Evolutionary conservation across 164 flowering plant species (phyloP), one percentile per base, ranked within the genome.

Genomic region (Liriodendron chinense): DNA sequence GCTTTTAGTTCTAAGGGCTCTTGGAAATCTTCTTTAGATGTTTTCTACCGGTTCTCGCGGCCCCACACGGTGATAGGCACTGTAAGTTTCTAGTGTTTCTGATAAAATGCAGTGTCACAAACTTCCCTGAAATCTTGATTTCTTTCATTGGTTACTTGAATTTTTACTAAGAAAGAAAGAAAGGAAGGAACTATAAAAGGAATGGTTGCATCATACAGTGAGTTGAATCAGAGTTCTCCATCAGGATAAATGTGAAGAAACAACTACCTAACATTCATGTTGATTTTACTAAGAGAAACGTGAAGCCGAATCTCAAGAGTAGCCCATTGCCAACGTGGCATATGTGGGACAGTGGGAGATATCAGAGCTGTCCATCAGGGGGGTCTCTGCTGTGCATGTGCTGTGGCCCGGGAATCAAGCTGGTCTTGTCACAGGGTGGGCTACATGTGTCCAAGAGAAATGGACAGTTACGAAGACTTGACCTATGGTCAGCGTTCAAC

Each of bases 11-110:
- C 87, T 65, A 80, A 82, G 65, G 74, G 72, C 69, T 57, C 48
- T 67, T 75, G 78, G 84, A 53, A 80, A 78, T 75, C 76, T 75
- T 73, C 83, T 48, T 49, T 84, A 56, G 81, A 89, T 87, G 94
- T 87, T 72, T 94, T 94, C 79, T 94, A 93, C 82, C 82, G 91
- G 77, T 94, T 94, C 86, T 89, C 97, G 8, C 77, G 98, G 71
- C 98, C 98, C 24, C 98, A 94, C 80, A 94, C 98, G 7, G 85
- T 94, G 47, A 90, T 90, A 48, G 98, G 98, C 84, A 94, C 98
- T 80, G 98, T 90, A 85, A 87, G 91, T 89, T 75, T 43, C 47
- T 57, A 47, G 62, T 72, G 59, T 13, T 8, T 12, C 59, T 69
- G 43, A 71, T 64, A 1, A 14, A 43, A 65, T 8, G 59, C 13